These are phyloP conservation scores for Globisporangium cederbergense DNA, from an alignment of 352 stramenopile genomes.

Conservation along the genomic window DNA sequence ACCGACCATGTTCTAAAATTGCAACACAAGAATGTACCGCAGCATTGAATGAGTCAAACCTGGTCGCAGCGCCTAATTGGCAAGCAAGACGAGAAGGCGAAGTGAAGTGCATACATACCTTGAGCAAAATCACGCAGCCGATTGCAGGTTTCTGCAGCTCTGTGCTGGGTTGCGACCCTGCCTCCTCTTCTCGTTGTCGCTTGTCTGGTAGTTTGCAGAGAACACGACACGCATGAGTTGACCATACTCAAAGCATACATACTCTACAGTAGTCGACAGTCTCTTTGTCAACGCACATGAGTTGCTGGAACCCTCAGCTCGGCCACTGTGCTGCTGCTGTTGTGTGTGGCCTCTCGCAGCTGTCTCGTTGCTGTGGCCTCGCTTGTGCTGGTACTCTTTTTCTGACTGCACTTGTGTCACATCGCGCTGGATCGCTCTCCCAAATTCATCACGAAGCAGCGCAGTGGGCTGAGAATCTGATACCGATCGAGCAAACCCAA, in stretches of 20 bases:
- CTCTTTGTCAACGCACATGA: slow-evolving; percentile 1
- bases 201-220: slow-evolving; percentile 4
- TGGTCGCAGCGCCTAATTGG: background rate
- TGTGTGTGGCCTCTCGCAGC: background rate
- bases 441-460: slow-evolving; percentile 29
- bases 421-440: slow-evolving; percentile 18
- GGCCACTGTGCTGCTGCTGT: background rate
- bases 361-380: background rate
- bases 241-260: no score
- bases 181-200: background rate
- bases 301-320: background rate
- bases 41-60: no score
- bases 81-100: slow-evolving; percentile 3
- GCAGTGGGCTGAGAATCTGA: no score
- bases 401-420: background rate
- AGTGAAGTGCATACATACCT: slow-evolving; percentile 17
- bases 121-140: slow-evolving; percentile 31
- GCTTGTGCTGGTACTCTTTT: background rate
- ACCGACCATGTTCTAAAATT: slow-evolving; percentile 87
- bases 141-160: background rate
- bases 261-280: no score
- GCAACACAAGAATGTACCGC: no score
- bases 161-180: background rate
- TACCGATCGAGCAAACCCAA: background rate
- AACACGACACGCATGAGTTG: no score